Conservation (phyloP, 192 early-diverging fungal genomes). For the Coemansia sp. region DNA sequence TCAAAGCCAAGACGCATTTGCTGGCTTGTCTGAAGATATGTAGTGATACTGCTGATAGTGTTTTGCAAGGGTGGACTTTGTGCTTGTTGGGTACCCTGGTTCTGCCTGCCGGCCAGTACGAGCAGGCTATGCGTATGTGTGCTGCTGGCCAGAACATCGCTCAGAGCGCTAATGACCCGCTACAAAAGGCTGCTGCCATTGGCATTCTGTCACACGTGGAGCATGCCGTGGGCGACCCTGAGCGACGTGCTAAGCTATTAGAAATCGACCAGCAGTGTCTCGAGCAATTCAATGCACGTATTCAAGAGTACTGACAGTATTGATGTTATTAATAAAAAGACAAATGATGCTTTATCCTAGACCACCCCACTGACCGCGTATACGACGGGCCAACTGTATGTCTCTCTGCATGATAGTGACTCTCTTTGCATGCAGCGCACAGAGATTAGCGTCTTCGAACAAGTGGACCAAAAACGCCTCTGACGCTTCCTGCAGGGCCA, state of each 20-base stretch:
- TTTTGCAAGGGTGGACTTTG: conserved; percentile 49
- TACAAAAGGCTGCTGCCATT: conserved; percentile 51
- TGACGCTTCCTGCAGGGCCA: conserved; percentile 79
- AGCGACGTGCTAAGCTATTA: conserved; percentile 34
- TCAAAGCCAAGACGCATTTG: conserved; percentile 42
- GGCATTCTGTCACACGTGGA: conserved; percentile 45
- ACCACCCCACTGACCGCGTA: conserved; percentile 82
- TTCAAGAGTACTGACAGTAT: not conserved
- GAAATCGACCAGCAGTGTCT: conserved; percentile 34
- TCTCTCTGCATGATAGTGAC: conserved; percentile 93
- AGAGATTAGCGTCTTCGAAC: conserved; percentile 91
- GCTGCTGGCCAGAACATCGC: conserved; percentile 44
- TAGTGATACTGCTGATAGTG: conserved; percentile 25
- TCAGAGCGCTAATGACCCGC: conserved; percentile 38
- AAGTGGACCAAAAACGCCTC: conserved; percentile 83
- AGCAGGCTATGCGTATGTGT: conserved; percentile 52
- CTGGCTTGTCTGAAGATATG: conserved; percentile 34
- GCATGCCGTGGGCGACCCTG: conserved; percentile 38
- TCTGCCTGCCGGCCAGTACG: conserved; percentile 45
- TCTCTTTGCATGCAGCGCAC: conserved; percentile 92
- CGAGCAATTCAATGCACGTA: conserved; percentile 35
- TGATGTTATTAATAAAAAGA: not conserved
- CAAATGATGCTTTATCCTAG: conserved; percentile 43
- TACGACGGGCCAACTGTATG: conserved; percentile 86
- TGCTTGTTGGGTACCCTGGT: conserved; percentile 43